A percentile compares a stretch with the other conserved stretches of the same genome.
phyloP scores from a whole-genome alignment of 1,139 yeast species.

The Wickerhamomyces sp. region DNA sequence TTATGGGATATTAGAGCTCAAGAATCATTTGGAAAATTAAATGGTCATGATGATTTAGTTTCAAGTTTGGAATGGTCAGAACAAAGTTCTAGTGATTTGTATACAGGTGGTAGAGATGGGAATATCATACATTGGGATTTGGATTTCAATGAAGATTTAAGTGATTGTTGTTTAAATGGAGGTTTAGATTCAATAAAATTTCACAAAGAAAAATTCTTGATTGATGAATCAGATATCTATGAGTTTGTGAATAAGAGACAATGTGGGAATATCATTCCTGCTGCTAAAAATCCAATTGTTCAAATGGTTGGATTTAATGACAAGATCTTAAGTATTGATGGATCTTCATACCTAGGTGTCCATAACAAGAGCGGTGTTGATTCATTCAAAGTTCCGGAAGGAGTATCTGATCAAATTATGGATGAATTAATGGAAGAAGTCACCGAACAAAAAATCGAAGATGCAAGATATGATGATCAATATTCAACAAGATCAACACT shows the following conservation, averaged over 20 bases:
- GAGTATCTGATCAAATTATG: conserved; percentile 17
- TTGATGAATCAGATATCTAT: conserved; percentile 26
- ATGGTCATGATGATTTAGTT: conserved; percentile 53
- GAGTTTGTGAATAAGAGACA: conserved; percentile 39
- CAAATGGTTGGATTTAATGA: conserved; percentile 29
- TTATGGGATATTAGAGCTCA: conserved; percentile 73
- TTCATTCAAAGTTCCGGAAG: conserved; percentile 15
- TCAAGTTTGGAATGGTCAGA: conserved; percentile 59
- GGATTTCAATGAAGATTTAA: conserved; percentile 28
- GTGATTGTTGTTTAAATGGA: conserved; percentile 41
- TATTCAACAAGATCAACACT: conserved; percentile 8
- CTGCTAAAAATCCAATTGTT: conserved; percentile 47
- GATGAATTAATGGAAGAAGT: conserved; percentile 16
- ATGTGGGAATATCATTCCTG: conserved; percentile 59
- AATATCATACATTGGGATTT: conserved; percentile 72
- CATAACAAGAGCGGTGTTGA: conserved; percentile 32
- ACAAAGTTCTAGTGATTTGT: conserved; percentile 43
- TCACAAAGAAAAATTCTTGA: conserved; percentile 28
- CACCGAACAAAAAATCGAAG: background rate
- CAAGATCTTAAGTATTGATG: conserved; percentile 48
- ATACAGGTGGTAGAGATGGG: conserved; percentile 69
- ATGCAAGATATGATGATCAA: conserved; percentile 2
- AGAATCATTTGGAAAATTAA: conserved; percentile 46
- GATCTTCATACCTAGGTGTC: conserved; percentile 49
- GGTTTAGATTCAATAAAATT: conserved; percentile 42